Percentiles rank a stretch among this genome's conserved stretches.
Conservation (phyloP, 768 basidiomycete genomes). For the Mycena indigotica region DNA sequence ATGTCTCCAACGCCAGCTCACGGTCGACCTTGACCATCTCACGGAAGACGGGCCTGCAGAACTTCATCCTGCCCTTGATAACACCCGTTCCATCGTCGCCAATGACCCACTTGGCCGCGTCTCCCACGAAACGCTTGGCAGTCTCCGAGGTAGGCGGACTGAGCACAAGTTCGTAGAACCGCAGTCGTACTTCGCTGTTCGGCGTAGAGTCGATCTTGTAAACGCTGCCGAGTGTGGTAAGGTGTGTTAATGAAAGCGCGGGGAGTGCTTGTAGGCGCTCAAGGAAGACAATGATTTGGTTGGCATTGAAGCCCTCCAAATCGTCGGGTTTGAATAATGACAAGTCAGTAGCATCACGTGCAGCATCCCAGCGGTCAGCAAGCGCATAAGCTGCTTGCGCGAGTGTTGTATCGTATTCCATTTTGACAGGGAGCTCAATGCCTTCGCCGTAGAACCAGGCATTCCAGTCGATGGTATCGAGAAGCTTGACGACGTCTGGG, state of each 20-base stretch:
- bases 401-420: constrained; percentile 75
- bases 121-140: constrained; percentile 51
- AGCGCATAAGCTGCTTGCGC: constrained; percentile 71
- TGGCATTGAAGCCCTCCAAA: constrained; percentile 64
- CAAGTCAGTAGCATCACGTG: constrained; percentile 50
- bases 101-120: constrained; percentile 69
- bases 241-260: constrained; percentile 60
- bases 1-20: constrained; percentile 53
- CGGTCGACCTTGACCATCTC: constrained; percentile 55
- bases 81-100: constrained; percentile 61
- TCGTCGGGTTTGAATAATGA: constrained; percentile 61
- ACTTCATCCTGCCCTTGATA: constrained; percentile 84
- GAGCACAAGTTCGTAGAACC: constrained; percentile 78
- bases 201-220: constrained; percentile 15
- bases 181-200: constrained; percentile 77
- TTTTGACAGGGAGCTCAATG: constrained; percentile 65
- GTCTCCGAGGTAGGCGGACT: constrained; percentile 47
- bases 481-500: constrained; percentile 59
- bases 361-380: constrained; percentile 72
- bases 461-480: constrained; percentile 81
- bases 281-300: constrained; percentile 86
- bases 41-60: constrained; percentile 71
- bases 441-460: constrained; percentile 87
- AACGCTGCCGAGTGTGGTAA: constrained; percentile 49
- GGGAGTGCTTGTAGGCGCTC: constrained; percentile 70